Evolutionary conservation across 352 stramenopile genomes (phyloP).

Genomic region (Pythium insidiosum): DNA sequence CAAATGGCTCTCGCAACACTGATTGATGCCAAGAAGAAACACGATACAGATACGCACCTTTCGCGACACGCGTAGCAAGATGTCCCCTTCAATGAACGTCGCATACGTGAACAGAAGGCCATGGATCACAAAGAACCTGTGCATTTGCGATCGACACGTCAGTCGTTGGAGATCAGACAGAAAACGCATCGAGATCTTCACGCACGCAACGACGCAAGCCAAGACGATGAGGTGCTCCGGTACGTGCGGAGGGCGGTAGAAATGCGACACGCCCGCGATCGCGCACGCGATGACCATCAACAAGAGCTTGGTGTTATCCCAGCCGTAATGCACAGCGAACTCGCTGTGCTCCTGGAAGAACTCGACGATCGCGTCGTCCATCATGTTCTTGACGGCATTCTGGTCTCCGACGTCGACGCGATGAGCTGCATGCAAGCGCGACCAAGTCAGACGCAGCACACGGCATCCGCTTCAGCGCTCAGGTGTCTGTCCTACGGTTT

Average conservation of each 20-base stretch:
- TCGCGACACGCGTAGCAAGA: slow-evolving; percentile 61
- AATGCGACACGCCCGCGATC: slow-evolving; percentile 62
- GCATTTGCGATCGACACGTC: not conserved
- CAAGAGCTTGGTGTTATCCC: slow-evolving; percentile 80
- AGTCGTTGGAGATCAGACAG: too few species aligned
- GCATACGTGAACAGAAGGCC: slow-evolving; percentile 62
- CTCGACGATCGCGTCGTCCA: slow-evolving; percentile 76
- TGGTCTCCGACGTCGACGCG: slow-evolving; percentile 77
- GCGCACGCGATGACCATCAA: slow-evolving; percentile 60
- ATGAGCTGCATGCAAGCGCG: slow-evolving; percentile 23
- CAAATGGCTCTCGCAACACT: too few species aligned
- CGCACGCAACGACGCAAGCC: slow-evolving; percentile 54
- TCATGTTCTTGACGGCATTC: slow-evolving; percentile 80
- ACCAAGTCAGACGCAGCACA: too few species aligned
- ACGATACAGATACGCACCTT: too few species aligned
- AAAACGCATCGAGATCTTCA: too few species aligned
- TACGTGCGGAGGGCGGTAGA: slow-evolving; percentile 50
- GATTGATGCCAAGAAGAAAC: too few species aligned
- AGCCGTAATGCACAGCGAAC: slow-evolving; percentile 61
- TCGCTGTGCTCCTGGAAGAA: slow-evolving; percentile 53
- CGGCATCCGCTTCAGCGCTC: too few species aligned
- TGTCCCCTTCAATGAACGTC: slow-evolving; percentile 70
- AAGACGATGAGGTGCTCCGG: slow-evolving; percentile 64
- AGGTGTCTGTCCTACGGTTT: too few species aligned
- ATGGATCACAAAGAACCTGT: slow-evolving; percentile 79